phyloP scores from a whole-genome alignment of 2,329 filamentous ascomycete species.

The Colletotrichum karsti region DNA sequence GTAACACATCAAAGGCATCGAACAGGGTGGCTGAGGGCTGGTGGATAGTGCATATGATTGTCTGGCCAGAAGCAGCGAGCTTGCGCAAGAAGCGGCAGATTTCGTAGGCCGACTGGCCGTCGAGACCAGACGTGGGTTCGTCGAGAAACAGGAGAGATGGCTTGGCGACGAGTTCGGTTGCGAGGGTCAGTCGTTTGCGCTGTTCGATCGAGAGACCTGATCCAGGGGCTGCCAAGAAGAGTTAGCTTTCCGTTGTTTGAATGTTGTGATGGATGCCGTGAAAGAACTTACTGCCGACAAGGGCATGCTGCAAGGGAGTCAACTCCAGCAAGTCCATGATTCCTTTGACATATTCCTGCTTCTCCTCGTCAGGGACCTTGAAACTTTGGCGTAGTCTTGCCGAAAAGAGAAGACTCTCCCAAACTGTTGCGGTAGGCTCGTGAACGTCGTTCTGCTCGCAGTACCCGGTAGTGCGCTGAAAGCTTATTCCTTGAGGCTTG shows the following conservation, averaged over 20 bases:
- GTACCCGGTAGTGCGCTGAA: conserved; percentile 16
- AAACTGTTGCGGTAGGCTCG: conserved; percentile 70
- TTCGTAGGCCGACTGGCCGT: conserved; percentile 42
- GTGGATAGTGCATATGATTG: conserved; percentile 59
- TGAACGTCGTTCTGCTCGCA: conserved; percentile 35
- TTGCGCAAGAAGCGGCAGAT: conserved; percentile 53
- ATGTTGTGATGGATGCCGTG: no score
- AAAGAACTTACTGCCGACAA: conserved; percentile 51
- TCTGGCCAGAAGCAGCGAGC: conserved; percentile 68
- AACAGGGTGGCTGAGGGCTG: conserved; percentile 63
- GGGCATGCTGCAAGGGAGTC: conserved; percentile 69
- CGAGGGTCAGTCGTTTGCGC: conserved; percentile 73
- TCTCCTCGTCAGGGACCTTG: conserved; percentile 63
- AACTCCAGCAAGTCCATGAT: conserved; percentile 74
- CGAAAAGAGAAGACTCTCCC: conserved; percentile 74
- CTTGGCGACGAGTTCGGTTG: conserved; percentile 74
- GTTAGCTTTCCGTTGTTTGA: no score
- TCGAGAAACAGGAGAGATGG: conserved; percentile 74
- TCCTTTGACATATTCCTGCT: conserved; percentile 71
- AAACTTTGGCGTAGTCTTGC: conserved; percentile 69
- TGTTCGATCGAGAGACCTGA: conserved; percentile 60
- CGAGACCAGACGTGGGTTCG: conserved; percentile 65
- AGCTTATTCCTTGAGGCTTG: not conserved
- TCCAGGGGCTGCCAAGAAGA: conserved; percentile 50
- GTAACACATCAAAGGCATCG: conserved; percentile 64